phyloP scores from a whole-genome alignment of 208 protist species.

The Leishmania tarentolae region DNA sequence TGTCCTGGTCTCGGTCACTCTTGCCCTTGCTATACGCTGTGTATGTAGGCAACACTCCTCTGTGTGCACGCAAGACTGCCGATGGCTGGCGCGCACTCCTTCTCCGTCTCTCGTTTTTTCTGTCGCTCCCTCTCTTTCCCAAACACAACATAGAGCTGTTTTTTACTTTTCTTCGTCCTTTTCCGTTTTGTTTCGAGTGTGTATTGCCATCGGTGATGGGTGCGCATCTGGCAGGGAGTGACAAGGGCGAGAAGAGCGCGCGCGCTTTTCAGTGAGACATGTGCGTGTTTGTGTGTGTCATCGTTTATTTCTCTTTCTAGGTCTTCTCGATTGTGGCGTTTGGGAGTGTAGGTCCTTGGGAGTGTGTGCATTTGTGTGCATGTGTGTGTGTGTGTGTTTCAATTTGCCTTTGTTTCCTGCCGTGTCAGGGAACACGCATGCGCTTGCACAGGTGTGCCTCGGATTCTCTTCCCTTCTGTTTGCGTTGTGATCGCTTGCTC shows the following conservation, averaged over 20 bases:
- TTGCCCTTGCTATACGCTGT: not conserved
- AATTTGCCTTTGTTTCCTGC: not conserved
- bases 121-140: not conserved
- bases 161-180: not conserved
- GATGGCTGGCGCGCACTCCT: not conserved
- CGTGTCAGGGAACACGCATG: conserved; percentile 2
- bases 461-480: conserved; percentile 9
- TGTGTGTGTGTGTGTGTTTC: conserved; percentile 1
- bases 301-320: not conserved
- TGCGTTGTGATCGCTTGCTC: not conserved
- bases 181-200: not conserved
- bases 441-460: not conserved
- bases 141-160: not conserved
- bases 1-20: not conserved
- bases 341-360: not conserved
- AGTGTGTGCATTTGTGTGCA: not conserved
- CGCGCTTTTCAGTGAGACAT: not conserved
- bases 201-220: not conserved
- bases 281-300: not conserved
- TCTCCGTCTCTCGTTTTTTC: not conserved
- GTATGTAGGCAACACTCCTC: not conserved
- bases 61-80: not conserved
- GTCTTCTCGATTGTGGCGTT: not conserved
- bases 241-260: not conserved
- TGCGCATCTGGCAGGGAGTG: not conserved